These are phyloP conservation scores for Phytophthora megakarya DNA, from an alignment of 352 stramenopile genomes.

Conservation along the genomic window DNA sequence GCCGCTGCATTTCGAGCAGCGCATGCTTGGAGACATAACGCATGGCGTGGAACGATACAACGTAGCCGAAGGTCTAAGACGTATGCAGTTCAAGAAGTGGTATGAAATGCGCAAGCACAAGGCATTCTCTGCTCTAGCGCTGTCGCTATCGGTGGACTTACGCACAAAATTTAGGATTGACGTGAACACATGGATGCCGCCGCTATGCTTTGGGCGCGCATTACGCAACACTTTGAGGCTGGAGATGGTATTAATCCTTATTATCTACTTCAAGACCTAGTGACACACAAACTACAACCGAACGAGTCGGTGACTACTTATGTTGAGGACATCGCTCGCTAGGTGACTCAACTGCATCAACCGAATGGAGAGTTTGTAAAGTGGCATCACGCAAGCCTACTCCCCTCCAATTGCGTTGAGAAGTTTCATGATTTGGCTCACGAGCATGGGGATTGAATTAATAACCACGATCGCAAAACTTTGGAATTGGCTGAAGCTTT, in stretches of 20 bases:
- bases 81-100: neutral
- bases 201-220: neutral
- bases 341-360: neutral
- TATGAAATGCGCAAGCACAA: slow-evolving; percentile 4
- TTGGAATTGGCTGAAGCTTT: no score
- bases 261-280: slow-evolving; percentile 4
- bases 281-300: neutral
- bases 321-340: neutral
- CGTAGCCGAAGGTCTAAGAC: neutral
- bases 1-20: slow-evolving; percentile 2
- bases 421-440: neutral
- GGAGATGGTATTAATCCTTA: slow-evolving; percentile 4
- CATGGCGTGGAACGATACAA: neutral
- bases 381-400: slow-evolving; percentile 5
- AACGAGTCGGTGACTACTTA: neutral
- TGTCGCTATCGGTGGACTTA: slow-evolving; percentile 7
- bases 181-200: slow-evolving; percentile 4
- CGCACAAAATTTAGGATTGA: slow-evolving; percentile 8
- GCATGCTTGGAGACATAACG: slow-evolving; percentile 8
- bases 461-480: neutral
- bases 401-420: slow-evolving; percentile 9
- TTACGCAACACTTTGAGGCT: slow-evolving; percentile 7
- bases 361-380: slow-evolving; percentile 4
- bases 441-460: slow-evolving; percentile 5
- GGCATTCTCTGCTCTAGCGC: slow-evolving; percentile 8